phyloP scores from a whole-genome alignment of 805 yeast genomes.

The Zygotorulaspora florentina region DNA sequence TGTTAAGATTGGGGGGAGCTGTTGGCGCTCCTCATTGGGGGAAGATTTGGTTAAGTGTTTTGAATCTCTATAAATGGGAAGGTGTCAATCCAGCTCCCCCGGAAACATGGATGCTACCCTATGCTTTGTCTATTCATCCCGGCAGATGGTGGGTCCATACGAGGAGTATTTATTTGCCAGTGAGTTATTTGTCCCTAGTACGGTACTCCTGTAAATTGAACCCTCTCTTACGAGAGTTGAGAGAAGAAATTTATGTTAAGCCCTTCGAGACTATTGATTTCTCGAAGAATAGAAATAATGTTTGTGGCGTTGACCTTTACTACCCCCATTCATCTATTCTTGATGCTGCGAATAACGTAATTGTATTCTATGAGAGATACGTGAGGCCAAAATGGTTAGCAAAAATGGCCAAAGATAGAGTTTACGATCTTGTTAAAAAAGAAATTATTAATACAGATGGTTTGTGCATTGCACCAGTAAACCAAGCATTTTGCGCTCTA shows the following conservation, averaged over 20 bases:
- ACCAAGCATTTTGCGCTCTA: conserved; percentile 75
- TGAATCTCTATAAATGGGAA: conserved; percentile 85
- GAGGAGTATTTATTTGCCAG: conserved; percentile 80
- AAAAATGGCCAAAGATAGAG: conserved; percentile 45
- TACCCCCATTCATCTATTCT: conserved; percentile 81
- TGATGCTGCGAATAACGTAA: conserved; percentile 53
- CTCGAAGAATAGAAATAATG: conserved; percentile 65
- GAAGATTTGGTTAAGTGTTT: conserved; percentile 78
- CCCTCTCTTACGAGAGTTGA: conserved; percentile 58
- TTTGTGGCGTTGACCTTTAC: conserved; percentile 88
- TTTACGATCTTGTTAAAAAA: conserved; percentile 61
- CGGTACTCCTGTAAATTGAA: conserved; percentile 53
- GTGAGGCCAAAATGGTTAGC: conserved; percentile 75
- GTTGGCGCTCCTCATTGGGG: conserved; percentile 96
- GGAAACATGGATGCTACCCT: conserved; percentile 87
- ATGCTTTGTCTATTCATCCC: conserved; percentile 79
- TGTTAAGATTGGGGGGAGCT: conserved; percentile 82
- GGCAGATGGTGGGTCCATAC: conserved; percentile 99
- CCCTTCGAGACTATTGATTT: conserved; percentile 70
- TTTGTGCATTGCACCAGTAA: conserved; percentile 90
- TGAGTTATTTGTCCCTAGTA: conserved; percentile 72
- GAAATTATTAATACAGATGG: conserved; percentile 76
- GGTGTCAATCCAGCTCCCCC: conserved; percentile 99
- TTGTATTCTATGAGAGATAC: conserved; percentile 63
- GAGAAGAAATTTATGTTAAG: conserved; percentile 70